These are phyloP conservation scores for Boletus vinaceobasis DNA, from an alignment of 768 basidiomycete genomes.

Conservation along the genomic window DNA sequence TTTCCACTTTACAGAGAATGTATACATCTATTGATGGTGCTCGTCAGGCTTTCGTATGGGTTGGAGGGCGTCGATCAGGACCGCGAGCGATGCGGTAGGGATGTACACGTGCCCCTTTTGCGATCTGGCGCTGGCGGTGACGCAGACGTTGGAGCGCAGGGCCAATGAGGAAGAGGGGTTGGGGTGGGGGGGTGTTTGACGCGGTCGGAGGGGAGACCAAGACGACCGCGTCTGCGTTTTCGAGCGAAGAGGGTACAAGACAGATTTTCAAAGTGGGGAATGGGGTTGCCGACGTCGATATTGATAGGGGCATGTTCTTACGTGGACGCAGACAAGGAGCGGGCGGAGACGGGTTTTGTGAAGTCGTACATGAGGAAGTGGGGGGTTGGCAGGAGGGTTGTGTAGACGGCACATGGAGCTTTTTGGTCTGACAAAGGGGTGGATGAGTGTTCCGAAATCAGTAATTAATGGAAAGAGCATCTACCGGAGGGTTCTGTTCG, in stretches of 20 bases:
- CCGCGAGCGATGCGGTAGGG: constrained; percentile 50
- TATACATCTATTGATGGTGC: background rate
- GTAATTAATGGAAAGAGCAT: background rate
- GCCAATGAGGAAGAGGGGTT: constrained; percentile 48
- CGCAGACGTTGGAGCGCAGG: constrained; percentile 46
- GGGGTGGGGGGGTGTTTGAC: constrained; percentile 15
- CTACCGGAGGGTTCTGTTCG: constrained; percentile 12
- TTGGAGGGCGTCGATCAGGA: constrained; percentile 10
- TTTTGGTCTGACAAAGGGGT: background rate
- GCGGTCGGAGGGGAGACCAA: constrained; percentile 36
- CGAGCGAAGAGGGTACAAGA: constrained; percentile 49
- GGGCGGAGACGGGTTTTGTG: constrained; percentile 38
- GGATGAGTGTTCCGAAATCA: background rate
- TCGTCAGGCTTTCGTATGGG: background rate
- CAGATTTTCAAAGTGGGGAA: constrained; percentile 31
- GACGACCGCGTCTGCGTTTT: constrained; percentile 52
- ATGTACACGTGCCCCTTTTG: constrained; percentile 48
- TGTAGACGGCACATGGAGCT: background rate
- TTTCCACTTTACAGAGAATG: background rate
- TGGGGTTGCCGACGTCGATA: constrained; percentile 5
- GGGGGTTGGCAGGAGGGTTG: background rate
- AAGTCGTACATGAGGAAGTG: constrained; percentile 36
- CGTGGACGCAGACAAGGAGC: constrained; percentile 7
- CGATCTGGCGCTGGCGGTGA: constrained; percentile 37
- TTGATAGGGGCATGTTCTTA: background rate